A percentile compares a stretch with the other conserved stretches of the same genome.
These are phyloP conservation scores for Aspergillus kassunensis DNA, from an alignment of 495 filamentous ascomycete species.

Conservation along the genomic window DNA sequence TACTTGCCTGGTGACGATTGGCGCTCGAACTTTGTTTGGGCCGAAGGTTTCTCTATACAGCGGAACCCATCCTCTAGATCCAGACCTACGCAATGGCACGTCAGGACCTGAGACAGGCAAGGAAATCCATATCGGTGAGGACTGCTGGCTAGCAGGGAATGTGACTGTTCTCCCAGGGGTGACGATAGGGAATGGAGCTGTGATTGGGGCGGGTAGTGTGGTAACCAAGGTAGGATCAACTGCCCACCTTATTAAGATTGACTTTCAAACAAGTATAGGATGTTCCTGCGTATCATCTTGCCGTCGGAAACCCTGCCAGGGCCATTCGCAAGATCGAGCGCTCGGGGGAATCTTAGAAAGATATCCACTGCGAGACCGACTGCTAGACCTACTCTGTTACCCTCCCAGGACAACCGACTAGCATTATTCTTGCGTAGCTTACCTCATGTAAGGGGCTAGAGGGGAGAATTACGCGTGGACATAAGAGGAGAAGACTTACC, in stretches of 20 bases:
- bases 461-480: neutral
- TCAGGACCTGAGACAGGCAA: conserved; percentile 71
- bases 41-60: conserved; percentile 70
- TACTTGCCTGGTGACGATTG: conserved; percentile 72
- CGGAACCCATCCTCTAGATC: conserved; percentile 74
- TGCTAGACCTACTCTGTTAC: too few relatives aligned
- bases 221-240: conserved; percentile 70
- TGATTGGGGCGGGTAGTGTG: conserved; percentile 82
- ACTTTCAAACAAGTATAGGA: conserved; percentile 34
- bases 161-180: conserved; percentile 74
- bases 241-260: neutral
- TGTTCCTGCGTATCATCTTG: conserved; percentile 59
- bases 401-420: neutral
- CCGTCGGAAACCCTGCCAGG: conserved; percentile 64
- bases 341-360: conserved; percentile 29
- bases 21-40: conserved; percentile 73
- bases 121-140: conserved; percentile 75
- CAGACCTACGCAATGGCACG: conserved; percentile 65
- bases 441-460: conserved; percentile 4
- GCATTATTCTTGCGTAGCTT: neutral
- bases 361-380: too few relatives aligned
- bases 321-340: conserved; percentile 54
- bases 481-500: too few relatives aligned
- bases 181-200: conserved; percentile 70
- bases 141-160: conserved; percentile 86